Base-by-base conservation (phyloP, 148 eudicot species). In the Suaeda aralocaspica region DNA sequence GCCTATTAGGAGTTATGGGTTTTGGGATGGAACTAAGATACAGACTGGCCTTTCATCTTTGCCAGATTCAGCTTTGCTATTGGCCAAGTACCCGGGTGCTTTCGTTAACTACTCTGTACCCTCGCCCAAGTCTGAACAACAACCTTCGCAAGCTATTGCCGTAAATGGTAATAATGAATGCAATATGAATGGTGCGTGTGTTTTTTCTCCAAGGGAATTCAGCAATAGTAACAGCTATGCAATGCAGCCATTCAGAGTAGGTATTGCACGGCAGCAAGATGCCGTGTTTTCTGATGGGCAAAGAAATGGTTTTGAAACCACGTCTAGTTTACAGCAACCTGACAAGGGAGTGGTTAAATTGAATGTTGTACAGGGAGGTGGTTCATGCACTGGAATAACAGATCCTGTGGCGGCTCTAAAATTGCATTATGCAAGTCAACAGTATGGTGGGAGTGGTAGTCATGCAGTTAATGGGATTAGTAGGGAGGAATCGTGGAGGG, bases 391-490 rank as follows among this genome's bases (percentile, higher is more conserved):
- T 28, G 86, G 83, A 46, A 81, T 94, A 45, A 84, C 96, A 15
- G 99, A 94, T 77, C 97, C 99, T 0, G 93, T 91, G 65, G 87
- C 96, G 1, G 99, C 96, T 19, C 73, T 91, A 22, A 84, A 77
- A 76, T 76, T 85, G 85, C 96, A 91, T 52, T 89, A 82, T 74
- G 84, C 90, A 0, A 82, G 84, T 24, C 84, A 84, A 41, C 87
- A 77, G 67, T 73, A 60, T 55, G 67, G 76, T 42, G 82, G 46
- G 22, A 81, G 46, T 25, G 66, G 73, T 58, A 69, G 73, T 76
- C 30, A 42, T 42, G 49, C 67, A 63, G 67, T 63, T 22, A 63
- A 63, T 6, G 68, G 67, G 67, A 41, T 63, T 39, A 42, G 22
- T 63, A 63, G 50, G 67, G 67, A 63, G 67, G 67, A 36, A 41